Base-by-base conservation (phyloP, 2,329 filamentous ascomycete species). In the Epichloe glyceriae region DNA sequence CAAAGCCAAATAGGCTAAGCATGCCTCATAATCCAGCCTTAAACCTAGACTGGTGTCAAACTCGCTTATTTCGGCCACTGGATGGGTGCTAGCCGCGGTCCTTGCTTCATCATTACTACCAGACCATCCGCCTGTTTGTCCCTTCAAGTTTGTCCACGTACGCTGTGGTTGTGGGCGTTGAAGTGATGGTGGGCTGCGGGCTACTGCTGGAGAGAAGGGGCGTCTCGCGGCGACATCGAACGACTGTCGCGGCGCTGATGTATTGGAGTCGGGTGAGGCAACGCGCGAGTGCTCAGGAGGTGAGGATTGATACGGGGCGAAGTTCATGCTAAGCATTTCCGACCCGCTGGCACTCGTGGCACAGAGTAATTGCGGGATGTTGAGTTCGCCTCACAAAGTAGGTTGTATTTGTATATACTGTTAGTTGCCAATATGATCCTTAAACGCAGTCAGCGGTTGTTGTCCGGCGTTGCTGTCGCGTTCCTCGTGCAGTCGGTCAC, bases 231-330 rank as follows among this genome's bases (percentile, higher is more conserved):
- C 67, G 65, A 71, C 70, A 52, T 65, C 63, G n/a, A 85, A 79
- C 57, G 73, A 67, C 57, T 72, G 79, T 20, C 78, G 78, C 30
- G 76, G 80, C 10, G 70, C 60, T 7, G 53, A 42, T 3, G 50
- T 64, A 35, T 44, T 58, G 53, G 62, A 61, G 56, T 70, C 69
- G 49, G 89, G 88, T 19, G 88, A 94, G 64, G 89, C 77, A 49
- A 85, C 82, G 61, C 91, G 87, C 58, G 82, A 80, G 60, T 85
- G 78, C 71, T 97, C 90, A 10, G 93, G 93, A 15, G 86, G 85
- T 46, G 85, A 85, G 67, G 91, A 91, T 73, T 97, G 93, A 71
- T 97, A 98, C 38, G 93, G 93, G 44, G 93, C 93, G 67, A 97
- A 98, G 72, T 96, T 87, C 86, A 93, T 93, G 51, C 60, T 71